Evolutionary conservation across 1,284 basidiomycete species (phyloP).

Genomic region (Cutaneotrichosporon arboriforme): DNA sequence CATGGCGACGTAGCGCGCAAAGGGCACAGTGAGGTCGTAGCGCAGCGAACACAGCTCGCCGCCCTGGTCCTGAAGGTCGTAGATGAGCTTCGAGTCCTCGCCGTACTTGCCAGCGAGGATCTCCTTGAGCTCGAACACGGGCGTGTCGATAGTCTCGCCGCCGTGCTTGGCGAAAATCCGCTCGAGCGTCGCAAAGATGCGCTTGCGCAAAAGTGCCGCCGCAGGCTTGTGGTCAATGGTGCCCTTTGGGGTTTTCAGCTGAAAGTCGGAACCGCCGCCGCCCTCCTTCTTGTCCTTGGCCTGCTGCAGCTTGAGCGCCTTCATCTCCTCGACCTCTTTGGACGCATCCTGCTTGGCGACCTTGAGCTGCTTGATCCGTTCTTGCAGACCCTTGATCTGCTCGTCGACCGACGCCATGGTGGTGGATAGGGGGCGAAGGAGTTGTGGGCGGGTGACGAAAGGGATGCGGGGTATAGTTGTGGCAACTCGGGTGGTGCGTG

Average conservation of each 20-base stretch:
- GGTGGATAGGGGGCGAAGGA: constrained; percentile 1
- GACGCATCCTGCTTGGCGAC: constrained; percentile 42
- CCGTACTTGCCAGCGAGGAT: constrained; percentile 93
- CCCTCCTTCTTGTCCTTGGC: constrained; percentile 49
- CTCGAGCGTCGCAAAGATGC: constrained; percentile 85
- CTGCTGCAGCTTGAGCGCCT: constrained; percentile 38
- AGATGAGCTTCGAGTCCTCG: constrained; percentile 96
- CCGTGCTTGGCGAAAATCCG: constrained; percentile 85
- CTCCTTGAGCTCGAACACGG: constrained; percentile 96
- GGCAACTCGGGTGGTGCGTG: not conserved
- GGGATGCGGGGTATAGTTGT: not conserved
- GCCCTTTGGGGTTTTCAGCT: constrained; percentile 57
- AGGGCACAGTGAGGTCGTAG: constrained; percentile 96
- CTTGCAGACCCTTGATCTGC: constrained; percentile 41
- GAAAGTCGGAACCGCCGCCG: constrained; percentile 33
- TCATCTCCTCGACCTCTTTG: constrained; percentile 46
- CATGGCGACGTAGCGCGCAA: constrained; percentile 95
- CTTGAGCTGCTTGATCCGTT: constrained; percentile 44
- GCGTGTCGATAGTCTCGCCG: constrained; percentile 89
- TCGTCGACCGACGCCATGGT: constrained; percentile 21
- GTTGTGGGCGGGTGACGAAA: not conserved
- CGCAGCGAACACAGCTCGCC: constrained; percentile 91
- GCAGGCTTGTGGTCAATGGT: constrained; percentile 91
- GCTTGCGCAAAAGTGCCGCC: constrained; percentile 88
- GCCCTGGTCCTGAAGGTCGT: constrained; percentile 97